Conservation (phyloP, 495 filamentous ascomycete species). For the Friedmanniomyces simplex region DNA sequence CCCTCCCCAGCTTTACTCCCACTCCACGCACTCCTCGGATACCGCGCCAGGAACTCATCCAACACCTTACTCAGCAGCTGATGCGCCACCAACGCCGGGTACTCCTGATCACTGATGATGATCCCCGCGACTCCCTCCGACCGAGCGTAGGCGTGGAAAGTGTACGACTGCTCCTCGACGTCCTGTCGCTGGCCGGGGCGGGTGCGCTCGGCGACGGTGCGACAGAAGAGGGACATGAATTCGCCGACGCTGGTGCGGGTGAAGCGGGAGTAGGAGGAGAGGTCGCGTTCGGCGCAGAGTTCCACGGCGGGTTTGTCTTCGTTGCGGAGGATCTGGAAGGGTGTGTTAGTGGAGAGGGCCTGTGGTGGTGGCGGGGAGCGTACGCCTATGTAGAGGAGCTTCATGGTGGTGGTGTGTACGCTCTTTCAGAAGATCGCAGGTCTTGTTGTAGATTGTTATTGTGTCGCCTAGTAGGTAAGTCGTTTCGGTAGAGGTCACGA, state of each 20-base stretch:
- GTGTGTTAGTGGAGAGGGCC: conserved; percentile 4
- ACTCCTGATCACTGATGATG: conserved; percentile 83
- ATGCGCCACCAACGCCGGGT: conserved; percentile 85
- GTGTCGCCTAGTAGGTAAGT: neutral
- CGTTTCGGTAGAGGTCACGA: too few relatives aligned
- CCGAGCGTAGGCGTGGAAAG: conserved; percentile 83
- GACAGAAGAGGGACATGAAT: conserved; percentile 60
- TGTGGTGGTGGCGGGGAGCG: conserved; percentile 23
- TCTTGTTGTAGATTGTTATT: too few relatives aligned
- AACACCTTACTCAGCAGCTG: conserved; percentile 82
- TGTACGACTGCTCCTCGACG: conserved; percentile 80
- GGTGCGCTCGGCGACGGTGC: conserved; percentile 71
- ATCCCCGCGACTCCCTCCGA: conserved; percentile 79
- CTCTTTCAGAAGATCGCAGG: too few relatives aligned
- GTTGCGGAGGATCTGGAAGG: conserved; percentile 64
- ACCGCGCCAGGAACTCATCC: conserved; percentile 79
- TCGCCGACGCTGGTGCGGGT: conserved; percentile 55
- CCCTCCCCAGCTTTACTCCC: conserved; percentile 40
- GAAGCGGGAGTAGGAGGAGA: conserved; percentile 72
- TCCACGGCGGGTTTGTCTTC: conserved; percentile 67
- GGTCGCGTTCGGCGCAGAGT: conserved; percentile 68
- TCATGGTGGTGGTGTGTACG: conserved; percentile 46
- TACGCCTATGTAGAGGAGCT: conserved; percentile 90
- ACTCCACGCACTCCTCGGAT: conserved; percentile 59
- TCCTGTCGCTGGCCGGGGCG: conserved; percentile 80